Evolutionary conservation across 2,329 filamentous ascomycete genomes (phyloP), one percentile per base, ranked within the genome.

Genomic region (Neoarthrinium moseri): DNA sequence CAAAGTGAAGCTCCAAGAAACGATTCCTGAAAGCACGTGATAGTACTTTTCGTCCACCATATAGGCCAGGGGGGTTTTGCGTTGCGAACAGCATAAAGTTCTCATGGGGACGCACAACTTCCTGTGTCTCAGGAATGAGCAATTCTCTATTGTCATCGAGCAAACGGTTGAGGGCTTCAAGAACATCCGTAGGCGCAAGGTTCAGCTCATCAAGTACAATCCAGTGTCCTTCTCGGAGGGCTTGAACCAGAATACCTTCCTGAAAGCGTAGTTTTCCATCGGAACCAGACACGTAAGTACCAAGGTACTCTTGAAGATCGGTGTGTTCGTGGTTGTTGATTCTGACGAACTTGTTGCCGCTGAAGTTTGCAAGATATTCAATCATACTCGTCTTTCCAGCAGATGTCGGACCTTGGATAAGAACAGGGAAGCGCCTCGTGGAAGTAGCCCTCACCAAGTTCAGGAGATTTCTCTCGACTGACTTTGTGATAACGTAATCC

Each of bases 281-380:
- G 1, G 83, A 70, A 20, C 86, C 88, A 2, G 94, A 96, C 1
- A 96, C 75, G 56, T 99, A 99, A 0, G 91, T 95, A 15, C 94
- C 94, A 5, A 99, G 73, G 59, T 99, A 99, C 63, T 99, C 95
- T 66, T 99, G 94, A 29, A 99, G 73, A 65, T 99, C 94, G 0
- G 94, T 99, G 61, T 99, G 94, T 62, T 99, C 95, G 67, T 99
- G 94, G 56, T 99, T 99, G 70, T 99, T 99, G 74, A 99, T 99
- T 49, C 94, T 84, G 34, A 99, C 91, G 61, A 97, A 99, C 60
- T 89, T 94, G 64, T 99, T 96, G 4, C 95, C 94, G 23, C 91
- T 97, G 45, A 89, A 87, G 60, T 95, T 94, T n/a, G 95, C 92
- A 29, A 99, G 78, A 63, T 96, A 96, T 67, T 97, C 92, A 33